These are phyloP conservation scores for Medakamo hakoo DNA, from an alignment of 139 green algal genomes.

Conservation along the genomic window DNA sequence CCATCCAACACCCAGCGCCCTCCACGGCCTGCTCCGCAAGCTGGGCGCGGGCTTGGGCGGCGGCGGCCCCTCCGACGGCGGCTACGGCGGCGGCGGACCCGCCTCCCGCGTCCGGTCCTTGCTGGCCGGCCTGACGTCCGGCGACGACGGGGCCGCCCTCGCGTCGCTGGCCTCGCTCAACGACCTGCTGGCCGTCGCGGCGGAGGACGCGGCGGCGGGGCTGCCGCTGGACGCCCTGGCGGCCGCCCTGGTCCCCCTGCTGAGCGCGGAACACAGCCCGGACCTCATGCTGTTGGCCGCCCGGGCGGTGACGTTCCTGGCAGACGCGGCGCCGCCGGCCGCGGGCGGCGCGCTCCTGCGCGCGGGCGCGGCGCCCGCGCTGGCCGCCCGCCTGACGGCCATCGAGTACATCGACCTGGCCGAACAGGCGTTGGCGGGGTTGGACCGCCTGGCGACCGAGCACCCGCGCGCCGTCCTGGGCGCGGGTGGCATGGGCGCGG, in stretches of 20 bases:
- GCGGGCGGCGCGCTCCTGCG: constrained; percentile 60
- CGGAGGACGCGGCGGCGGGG: background rate
- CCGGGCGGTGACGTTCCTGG: constrained; percentile 77
- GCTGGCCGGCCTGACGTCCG: background rate
- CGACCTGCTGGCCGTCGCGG: background rate
- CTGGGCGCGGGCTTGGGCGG: too few relatives aligned
- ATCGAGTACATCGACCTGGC: constrained; percentile 98
- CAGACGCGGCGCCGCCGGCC: constrained; percentile 66
- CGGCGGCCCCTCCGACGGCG: background rate
- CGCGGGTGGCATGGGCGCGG: constrained; percentile 62
- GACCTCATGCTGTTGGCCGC: constrained; percentile 90
- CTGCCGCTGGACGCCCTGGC: background rate
- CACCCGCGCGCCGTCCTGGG: constrained; percentile 54
- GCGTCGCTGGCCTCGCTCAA: background rate
- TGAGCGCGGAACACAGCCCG: constrained; percentile 74
- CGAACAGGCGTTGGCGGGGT: constrained; percentile 58
- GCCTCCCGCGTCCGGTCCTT: background rate
- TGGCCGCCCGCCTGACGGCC: constrained; percentile 63
- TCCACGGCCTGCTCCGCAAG: background rate
- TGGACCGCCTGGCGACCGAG: constrained; percentile 19
- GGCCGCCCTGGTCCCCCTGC: constrained; percentile 39
- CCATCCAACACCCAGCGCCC: too few relatives aligned
- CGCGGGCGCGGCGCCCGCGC: constrained; percentile 56
- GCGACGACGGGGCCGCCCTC: background rate
- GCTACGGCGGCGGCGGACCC: too few relatives aligned